Percentiles rank a stretch among this genome's conserved stretches.
Conservation (phyloP, 2,329 filamentous ascomycete genomes). For the Diaporthe aspalathi region DNA sequence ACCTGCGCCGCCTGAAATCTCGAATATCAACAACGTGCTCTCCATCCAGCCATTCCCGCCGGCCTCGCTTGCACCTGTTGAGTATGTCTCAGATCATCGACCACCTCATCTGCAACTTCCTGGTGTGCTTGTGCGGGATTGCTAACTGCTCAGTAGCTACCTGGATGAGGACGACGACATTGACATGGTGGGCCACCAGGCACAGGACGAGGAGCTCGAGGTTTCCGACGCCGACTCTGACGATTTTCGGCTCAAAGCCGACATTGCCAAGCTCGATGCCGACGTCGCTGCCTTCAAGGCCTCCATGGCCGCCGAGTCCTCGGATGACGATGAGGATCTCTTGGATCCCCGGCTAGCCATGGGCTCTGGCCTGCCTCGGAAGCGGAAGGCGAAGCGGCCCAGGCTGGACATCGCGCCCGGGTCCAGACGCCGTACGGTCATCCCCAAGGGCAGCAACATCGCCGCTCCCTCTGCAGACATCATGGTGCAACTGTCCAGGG, state of each 20-base stretch:
- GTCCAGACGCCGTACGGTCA: conserved; percentile 43
- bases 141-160: conserved; percentile 26
- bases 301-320: conserved; percentile 43
- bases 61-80: conserved; percentile 11
- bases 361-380: conserved; percentile 34
- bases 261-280: conserved; percentile 53
- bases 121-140: too few species aligned
- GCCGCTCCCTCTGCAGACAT: conserved; percentile 79
- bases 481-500: conserved; percentile 73
- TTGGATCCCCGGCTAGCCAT: conserved; percentile 34
- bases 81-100: conserved; percentile 25
- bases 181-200: conserved; percentile 29
- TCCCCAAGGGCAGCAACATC: conserved; percentile 64
- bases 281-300: conserved; percentile 49
- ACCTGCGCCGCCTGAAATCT: conserved; percentile 28
- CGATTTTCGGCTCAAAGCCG: conserved; percentile 52
- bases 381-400: conserved; percentile 36
- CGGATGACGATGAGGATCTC: conserved; percentile 26
- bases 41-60: conserved; percentile 29
- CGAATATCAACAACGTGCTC: conserved; percentile 37
- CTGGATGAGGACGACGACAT: conserved; percentile 42
- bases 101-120: not conserved
- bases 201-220: conserved; percentile 41
- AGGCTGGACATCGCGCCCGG: conserved; percentile 31
- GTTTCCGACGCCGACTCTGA: conserved; percentile 56